These are phyloP conservation scores for Flaveria robusta DNA, from an alignment of 129 eudicot genomes.

Conservation along the genomic window DNA sequence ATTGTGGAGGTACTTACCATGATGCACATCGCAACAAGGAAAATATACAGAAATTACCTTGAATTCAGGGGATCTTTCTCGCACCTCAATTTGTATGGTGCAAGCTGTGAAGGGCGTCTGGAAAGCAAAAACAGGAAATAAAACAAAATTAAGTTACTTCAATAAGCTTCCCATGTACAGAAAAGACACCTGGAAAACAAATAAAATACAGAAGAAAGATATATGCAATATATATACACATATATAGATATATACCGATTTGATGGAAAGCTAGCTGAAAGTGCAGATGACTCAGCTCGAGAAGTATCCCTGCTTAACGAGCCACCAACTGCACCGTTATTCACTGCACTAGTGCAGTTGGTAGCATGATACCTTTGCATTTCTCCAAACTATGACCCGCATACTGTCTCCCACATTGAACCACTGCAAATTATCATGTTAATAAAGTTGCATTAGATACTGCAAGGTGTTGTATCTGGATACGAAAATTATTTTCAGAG, in stretches of 20 bases:
- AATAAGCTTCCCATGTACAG: constrained; percentile 5
- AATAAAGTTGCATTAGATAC: constrained; percentile 33
- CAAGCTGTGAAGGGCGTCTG: constrained; percentile 70
- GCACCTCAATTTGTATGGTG: constrained; percentile 84
- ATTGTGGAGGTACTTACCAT: not conserved
- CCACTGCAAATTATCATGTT: constrained; percentile 34
- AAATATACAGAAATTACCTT: constrained; percentile 52
- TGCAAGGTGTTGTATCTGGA: not conserved
- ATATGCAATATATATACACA: not conserved
- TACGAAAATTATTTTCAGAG: not conserved
- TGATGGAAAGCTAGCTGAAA: constrained; percentile 63
- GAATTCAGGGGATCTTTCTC: constrained; percentile 92
- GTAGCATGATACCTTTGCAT: constrained; percentile 98
- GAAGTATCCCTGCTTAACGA: constrained; percentile 67
- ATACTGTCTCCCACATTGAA: constrained; percentile 87
- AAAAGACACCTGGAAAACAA: not conserved
- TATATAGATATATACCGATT: constrained; percentile 38
- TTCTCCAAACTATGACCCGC: constrained; percentile 83
- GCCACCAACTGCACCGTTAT: constrained; percentile 77
- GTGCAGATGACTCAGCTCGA: constrained; percentile 71
- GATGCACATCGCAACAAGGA: not conserved
- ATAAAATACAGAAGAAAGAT: not conserved
- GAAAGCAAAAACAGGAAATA: constrained; percentile 15
- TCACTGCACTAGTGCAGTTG: constrained; percentile 97
- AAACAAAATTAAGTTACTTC: constrained; percentile 15